These are phyloP conservation scores for Podaxis sp. DNA, from an alignment of 768 basidiomycete species.

Conservation along the genomic window DNA sequence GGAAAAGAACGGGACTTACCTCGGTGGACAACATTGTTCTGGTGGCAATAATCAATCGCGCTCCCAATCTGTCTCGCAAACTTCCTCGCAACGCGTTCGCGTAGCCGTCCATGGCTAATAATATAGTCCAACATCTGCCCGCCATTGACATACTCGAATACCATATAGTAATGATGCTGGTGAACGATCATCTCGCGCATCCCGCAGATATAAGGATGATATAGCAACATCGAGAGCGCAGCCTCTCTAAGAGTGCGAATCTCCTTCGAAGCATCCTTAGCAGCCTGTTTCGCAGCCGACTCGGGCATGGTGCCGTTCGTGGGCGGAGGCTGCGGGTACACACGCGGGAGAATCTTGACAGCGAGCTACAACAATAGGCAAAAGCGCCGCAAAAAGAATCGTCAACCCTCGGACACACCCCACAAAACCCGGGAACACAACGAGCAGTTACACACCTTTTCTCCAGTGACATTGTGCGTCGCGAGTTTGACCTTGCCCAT, in stretches of 20 bases:
- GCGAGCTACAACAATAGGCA: conserved; percentile 62
- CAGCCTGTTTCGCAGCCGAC: conserved; percentile 71
- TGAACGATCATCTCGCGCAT: conserved; percentile 99
- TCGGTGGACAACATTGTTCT: conserved; percentile 96
- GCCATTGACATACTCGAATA: conserved; percentile 97
- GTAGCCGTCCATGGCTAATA: conserved; percentile 93
- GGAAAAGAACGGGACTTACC: conserved; percentile 38
- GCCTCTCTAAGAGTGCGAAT: conserved; percentile 95
- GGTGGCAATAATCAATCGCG: conserved; percentile 95
- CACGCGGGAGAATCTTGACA: conserved; percentile 97
- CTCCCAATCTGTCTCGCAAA: conserved; percentile 97
- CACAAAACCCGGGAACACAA: neutral
- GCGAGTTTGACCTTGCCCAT: conserved; percentile 99
- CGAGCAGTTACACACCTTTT: conserved; percentile 68
- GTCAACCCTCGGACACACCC: too few relatives aligned
- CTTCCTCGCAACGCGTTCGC: conserved; percentile 95
- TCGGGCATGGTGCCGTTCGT: conserved; percentile 44
- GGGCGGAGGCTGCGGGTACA: conserved; percentile 58
- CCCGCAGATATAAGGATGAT: conserved; percentile 98
- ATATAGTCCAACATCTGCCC: conserved; percentile 99
- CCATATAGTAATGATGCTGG: conserved; percentile 99
- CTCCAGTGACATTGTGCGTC: conserved; percentile 82
- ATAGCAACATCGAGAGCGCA: conserved; percentile 89
- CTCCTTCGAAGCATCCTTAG: conserved; percentile 93
- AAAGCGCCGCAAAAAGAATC: conserved; percentile 14